Conservation (phyloP, 2,329 filamentous ascomycete genomes). For the Nemania abortiva region DNA sequence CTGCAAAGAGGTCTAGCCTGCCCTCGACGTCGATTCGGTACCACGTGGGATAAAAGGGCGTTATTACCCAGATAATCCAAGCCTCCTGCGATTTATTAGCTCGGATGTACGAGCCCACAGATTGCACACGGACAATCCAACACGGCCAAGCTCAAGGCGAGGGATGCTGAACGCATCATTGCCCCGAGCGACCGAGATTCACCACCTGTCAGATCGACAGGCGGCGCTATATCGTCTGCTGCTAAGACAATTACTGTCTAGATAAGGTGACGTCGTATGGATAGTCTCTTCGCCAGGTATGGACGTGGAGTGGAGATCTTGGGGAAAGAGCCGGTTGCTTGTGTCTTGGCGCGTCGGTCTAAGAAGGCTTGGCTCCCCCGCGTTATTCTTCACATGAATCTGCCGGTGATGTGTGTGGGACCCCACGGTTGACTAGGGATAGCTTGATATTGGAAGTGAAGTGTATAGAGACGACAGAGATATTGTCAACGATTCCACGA, state of each 20-base stretch:
- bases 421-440: not conserved
- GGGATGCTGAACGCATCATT: conserved; percentile 37
- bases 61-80: conserved; percentile 20
- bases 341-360: conserved; percentile 12
- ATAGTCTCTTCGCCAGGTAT: not conserved
- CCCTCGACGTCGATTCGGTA: conserved; percentile 1
- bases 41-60: conserved; percentile 30
- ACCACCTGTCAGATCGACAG: conserved; percentile 40
- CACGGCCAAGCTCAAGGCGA: conserved; percentile 2
- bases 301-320: not conserved
- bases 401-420: not conserved
- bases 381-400: conserved; percentile 17
- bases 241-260: not conserved
- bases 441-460: no score
- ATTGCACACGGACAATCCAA: not conserved
- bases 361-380: conserved; percentile 28
- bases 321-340: conserved; percentile 12
- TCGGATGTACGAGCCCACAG: not conserved
- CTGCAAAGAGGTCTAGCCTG: conserved; percentile 12
- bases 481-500: no score
- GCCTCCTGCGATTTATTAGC: conserved; percentile 7
- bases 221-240: not conserved
- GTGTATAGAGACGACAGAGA: not conserved
- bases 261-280: not conserved
- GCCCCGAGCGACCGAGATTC: conserved; percentile 44